These are phyloP conservation scores for Ustilago shanxiensis DNA, from an alignment of 1,284 basidiomycete genomes.

Conservation along the genomic window DNA sequence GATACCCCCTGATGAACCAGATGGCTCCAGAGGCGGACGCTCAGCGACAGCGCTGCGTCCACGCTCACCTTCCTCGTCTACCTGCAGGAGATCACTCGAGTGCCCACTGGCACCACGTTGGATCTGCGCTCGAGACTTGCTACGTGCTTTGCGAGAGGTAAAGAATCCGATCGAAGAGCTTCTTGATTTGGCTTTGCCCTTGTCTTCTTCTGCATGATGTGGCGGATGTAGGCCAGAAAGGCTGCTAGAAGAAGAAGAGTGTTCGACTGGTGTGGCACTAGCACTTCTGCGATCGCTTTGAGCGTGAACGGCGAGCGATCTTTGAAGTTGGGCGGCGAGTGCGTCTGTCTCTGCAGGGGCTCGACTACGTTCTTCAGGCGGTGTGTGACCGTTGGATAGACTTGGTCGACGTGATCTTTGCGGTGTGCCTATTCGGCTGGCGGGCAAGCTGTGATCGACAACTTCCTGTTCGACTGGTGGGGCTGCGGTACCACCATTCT, in stretches of 20 bases:
- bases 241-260: conserved; percentile 1
- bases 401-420: conserved; percentile 44
- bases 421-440: conserved; percentile 38
- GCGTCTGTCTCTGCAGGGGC: conserved; percentile 19
- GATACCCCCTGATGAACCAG: conserved; percentile 19
- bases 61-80: conserved; percentile 46
- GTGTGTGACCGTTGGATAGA: conserved; percentile 22
- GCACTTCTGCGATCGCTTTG: conserved; percentile 29
- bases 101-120: conserved; percentile 27
- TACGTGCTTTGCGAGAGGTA: conserved; percentile 41
- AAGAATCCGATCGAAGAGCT: conserved; percentile 54
- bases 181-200: conserved; percentile 39
- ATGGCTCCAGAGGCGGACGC: conserved; percentile 23
- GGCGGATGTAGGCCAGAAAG: conserved; percentile 3
- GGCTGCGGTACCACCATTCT: conserved; percentile 16
- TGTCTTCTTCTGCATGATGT: conserved; percentile 27
- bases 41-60: conserved; percentile 30
- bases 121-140: conserved; percentile 38
- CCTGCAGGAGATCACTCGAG: conserved; percentile 35
- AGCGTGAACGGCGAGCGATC: conserved; percentile 38
- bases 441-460: conserved; percentile 31
- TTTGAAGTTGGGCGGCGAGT: conserved; percentile 39
- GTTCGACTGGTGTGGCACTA: conserved; percentile 33
- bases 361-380: conserved; percentile 17
- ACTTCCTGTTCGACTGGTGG: conserved; percentile 35